Conservation (phyloP, 176 grass and related monocot genomes). For the Juncus effusus region DNA sequence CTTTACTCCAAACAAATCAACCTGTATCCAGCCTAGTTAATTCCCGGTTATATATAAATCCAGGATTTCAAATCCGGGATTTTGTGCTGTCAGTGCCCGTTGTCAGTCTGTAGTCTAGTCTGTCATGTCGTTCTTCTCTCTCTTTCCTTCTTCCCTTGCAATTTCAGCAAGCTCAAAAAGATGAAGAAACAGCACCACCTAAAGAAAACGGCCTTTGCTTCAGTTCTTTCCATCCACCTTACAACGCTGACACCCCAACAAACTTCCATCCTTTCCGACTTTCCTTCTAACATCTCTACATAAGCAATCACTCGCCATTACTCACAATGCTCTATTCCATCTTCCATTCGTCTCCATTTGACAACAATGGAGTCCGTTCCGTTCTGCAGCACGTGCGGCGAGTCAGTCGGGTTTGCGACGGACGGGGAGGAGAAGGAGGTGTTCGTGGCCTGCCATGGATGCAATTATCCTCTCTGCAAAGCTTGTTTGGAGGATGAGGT, state of each 20-base stretch:
- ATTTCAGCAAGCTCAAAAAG: constrained; percentile 54
- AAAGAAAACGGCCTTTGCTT: constrained; percentile 70
- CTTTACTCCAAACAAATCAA: too few relatives aligned
- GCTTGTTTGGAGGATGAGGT: constrained; percentile 79
- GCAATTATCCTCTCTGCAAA: constrained; percentile 76
- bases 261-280: constrained; percentile 36
- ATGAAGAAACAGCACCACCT: constrained; percentile 37
- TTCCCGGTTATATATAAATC: too few relatives aligned
- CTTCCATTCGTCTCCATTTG: not conserved
- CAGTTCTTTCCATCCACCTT: constrained; percentile 88
- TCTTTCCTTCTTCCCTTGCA: constrained; percentile 55
- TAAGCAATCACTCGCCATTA: constrained; percentile 40
- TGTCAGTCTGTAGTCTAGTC: not conserved
- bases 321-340: constrained; percentile 6
- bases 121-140: not conserved
- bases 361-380: constrained; percentile 47
- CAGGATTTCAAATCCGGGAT: too few relatives aligned
- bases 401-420: constrained; percentile 36
- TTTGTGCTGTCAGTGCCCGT: too few relatives aligned
- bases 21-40: too few relatives aligned
- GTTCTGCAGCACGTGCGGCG: constrained; percentile 70
- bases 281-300: constrained; percentile 29
- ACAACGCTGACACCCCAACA: constrained; percentile 70
- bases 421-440: constrained; percentile 27
- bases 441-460: constrained; percentile 70